Evolutionary conservation across 768 basidiomycete species (phyloP), one percentile per base, ranked within the genome.

Genomic region (Rhodocollybia butyracea): DNA sequence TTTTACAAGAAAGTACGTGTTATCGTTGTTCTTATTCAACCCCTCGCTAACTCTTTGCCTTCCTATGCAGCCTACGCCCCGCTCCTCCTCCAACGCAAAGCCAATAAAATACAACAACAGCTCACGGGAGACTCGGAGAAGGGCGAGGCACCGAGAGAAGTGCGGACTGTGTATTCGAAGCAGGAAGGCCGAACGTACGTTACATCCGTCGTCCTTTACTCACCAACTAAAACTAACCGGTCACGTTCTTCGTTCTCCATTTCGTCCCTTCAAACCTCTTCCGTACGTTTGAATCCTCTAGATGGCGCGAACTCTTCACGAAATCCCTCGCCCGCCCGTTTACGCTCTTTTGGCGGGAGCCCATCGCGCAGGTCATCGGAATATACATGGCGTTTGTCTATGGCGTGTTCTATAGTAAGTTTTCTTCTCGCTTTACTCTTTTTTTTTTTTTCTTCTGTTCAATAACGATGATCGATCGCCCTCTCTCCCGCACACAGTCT

Each of bases 321-420:
- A 79, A 71, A 56, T 76, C 87, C 0, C 68, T 92, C 26, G 68
- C 75, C 12, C 79, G 89, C 13, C 91, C 92, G 0, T 88, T 94
- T 69, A 62, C 68, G 3, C 64, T 92, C 12, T 86, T 89, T 55
- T 63, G 50, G 0, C 62, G 62, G 5, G 89, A 91, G 62, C 80
- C 84, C 0, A 88, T 91, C 60, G 73, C 88, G 21, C 87, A 88
- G 61, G 65, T 88, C 1, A 69, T 91, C 10, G 83, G 84, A 0
- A 2, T 83, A 0, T 91, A 89, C 58, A 82, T 88, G 78, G 83
- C 86, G 0, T 83, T 88, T 58, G 63, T 87, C 13, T 92, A 86
- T 56, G 89, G 85, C 4, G 61, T 75, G 0, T 68, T 85, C 32
- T 88, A 85, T 55, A 59, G 84, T 83, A 60, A 47, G 82, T 69